Evolutionary conservation across 2,329 filamentous ascomycete species (phyloP).

Genomic region (Alternaria novae-zelandiae): DNA sequence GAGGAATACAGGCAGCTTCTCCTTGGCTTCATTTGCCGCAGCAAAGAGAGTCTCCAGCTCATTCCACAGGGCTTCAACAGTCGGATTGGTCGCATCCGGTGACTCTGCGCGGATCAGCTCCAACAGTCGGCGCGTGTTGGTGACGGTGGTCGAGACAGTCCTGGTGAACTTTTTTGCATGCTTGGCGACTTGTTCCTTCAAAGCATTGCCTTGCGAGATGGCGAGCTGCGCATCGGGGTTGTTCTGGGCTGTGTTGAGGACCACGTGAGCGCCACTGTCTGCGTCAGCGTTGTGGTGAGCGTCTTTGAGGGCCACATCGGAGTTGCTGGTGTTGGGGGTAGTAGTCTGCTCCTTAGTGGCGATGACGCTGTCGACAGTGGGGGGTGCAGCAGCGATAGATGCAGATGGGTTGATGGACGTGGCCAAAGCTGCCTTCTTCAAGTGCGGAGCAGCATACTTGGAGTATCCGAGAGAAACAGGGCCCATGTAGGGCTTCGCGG

Average conservation of each 20-base stretch:
- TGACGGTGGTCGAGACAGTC: conserved; percentile 22
- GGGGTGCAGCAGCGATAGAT: neutral
- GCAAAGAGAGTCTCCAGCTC: conserved; percentile 37
- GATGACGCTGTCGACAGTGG: conserved; percentile 16
- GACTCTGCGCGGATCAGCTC: conserved; percentile 28
- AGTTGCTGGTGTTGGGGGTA: conserved; percentile 1
- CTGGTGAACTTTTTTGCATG: conserved; percentile 23
- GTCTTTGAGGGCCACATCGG: neutral
- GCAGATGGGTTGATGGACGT: conserved; percentile 8
- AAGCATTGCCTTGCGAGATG: conserved; percentile 20
- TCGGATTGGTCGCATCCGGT: conserved; percentile 15
- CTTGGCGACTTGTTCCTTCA: conserved; percentile 31
- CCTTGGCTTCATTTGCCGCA: conserved; percentile 23
- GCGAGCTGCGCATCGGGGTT: conserved; percentile 31
- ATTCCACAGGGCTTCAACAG: conserved; percentile 29
- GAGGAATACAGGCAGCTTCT: conserved; percentile 30
- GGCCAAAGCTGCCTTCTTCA: conserved; percentile 7
- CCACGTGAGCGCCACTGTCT: neutral
- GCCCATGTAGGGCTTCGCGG: conserved; percentile 7
- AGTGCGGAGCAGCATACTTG: conserved; percentile 25
- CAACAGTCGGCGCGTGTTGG: conserved; percentile 31
- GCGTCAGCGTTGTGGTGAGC: conserved; percentile 15
- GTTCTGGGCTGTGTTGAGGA: neutral
- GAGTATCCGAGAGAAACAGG: conserved; percentile 21
- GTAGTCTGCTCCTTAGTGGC: conserved; percentile 37